A percentile compares a stretch with the other conserved stretches of the same genome.
Evolutionary conservation across 2,329 filamentous ascomycete species (phyloP).

Genomic region (Parastagonospora nodorum): DNA sequence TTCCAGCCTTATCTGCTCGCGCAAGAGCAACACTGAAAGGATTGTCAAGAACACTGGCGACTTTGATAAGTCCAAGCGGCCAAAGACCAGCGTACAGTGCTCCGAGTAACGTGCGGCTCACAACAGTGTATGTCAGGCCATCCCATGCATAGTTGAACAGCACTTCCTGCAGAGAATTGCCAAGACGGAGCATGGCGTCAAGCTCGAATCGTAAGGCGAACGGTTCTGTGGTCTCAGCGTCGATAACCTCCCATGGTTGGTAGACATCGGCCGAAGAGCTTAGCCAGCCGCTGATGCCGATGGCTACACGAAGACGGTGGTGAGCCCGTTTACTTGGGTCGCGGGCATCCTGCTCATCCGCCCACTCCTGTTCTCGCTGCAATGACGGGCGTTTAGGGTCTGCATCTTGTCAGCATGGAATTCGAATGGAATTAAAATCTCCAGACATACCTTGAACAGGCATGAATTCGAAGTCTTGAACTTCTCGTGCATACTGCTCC

Average conservation of each 20-base stretch:
- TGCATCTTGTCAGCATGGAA: conserved; percentile 5
- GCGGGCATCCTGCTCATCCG: conserved; percentile 30
- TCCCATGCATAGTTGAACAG: conserved; percentile 79
- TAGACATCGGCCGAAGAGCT: conserved; percentile 70
- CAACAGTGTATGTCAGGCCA: conserved; percentile 71
- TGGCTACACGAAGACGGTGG: conserved; percentile 68
- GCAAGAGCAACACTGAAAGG: conserved; percentile 77
- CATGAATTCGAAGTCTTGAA: conserved; percentile 88
- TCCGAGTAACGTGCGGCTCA: conserved; percentile 61
- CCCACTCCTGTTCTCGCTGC: conserved; percentile 28
- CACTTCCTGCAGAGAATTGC: conserved; percentile 75
- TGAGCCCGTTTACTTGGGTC: conserved; percentile 35
- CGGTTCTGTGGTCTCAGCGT: conserved; percentile 68
- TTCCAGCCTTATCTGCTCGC: conserved; percentile 78
- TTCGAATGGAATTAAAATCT: background rate
- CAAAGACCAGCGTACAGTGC: conserved; percentile 52
- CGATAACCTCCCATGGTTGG: conserved; percentile 77
- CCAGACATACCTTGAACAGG: conserved; percentile 61
- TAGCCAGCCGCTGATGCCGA: conserved; percentile 82
- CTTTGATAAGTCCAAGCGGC: conserved; percentile 53
- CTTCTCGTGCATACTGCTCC: conserved; percentile 79
- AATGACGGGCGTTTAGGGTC: conserved; percentile 28
- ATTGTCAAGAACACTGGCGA: conserved; percentile 70
- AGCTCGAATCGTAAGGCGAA: conserved; percentile 85
- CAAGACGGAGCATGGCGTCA: conserved; percentile 74